phyloP scores from a whole-genome alignment of 225 moss, liverwort and hornwort species.

The Physcomitrium patens region DNA sequence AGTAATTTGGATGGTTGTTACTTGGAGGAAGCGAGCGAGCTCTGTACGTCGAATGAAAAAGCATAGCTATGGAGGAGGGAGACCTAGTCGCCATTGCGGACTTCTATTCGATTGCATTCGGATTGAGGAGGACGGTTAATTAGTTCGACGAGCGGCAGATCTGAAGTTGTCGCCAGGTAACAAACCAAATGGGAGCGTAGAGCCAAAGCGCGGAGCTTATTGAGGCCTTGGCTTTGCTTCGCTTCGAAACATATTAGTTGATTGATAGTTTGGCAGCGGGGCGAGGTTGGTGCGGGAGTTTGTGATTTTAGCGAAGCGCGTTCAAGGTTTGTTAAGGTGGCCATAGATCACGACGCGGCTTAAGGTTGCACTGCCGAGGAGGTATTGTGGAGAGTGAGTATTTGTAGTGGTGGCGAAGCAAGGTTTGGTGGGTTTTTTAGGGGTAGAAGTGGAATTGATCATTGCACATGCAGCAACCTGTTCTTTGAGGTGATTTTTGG shows the following conservation, averaged over 20 bases:
- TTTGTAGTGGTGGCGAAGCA: constrained; percentile 47
- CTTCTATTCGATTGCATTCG: constrained; percentile 42
- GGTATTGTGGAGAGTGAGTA: constrained; percentile 54
- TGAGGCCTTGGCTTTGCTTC: constrained; percentile 32
- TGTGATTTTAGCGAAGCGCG: constrained; percentile 56
- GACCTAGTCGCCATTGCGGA: too few species aligned
- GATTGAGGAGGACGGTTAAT: constrained; percentile 48
- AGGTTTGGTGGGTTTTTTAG: constrained; percentile 31
- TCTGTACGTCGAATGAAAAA: too few species aligned
- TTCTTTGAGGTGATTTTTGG: not conserved
- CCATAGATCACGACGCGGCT: constrained; percentile 40
- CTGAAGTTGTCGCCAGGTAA: not conserved
- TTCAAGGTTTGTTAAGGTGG: constrained; percentile 54
- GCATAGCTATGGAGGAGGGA: too few species aligned
- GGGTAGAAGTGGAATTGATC: constrained; percentile 28
- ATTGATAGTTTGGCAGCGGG: too few species aligned
- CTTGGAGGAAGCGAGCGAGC: too few species aligned
- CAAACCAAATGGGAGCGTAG: constrained; percentile 58
- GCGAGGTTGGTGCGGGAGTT: constrained; percentile 18
- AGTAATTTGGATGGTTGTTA: too few species aligned
- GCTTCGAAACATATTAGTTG: constrained; percentile 18
- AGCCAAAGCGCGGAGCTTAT: constrained; percentile 46
- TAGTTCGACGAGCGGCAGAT: constrained; percentile 13
- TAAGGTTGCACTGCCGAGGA: constrained; percentile 43
- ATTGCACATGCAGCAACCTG: constrained; percentile 21